These are phyloP conservation scores for Penicillium odoratum DNA, from an alignment of 495 filamentous ascomycete genomes.

Conservation along the genomic window DNA sequence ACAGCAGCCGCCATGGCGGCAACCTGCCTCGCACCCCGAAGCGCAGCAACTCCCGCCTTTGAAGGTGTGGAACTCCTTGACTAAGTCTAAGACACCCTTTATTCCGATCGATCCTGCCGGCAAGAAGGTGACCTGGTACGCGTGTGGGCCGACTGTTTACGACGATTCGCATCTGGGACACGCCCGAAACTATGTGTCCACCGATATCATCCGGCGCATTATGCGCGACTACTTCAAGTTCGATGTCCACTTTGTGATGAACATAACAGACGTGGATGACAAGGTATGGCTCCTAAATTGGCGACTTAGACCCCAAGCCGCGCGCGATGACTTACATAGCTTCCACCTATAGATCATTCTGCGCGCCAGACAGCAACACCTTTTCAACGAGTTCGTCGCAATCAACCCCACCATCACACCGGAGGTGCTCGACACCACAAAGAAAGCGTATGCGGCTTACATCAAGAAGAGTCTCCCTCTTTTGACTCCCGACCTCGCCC, in stretches of 20 bases:
- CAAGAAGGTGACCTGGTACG: conserved; percentile 83
- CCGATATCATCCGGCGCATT: conserved; percentile 88
- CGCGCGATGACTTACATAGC: background rate
- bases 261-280: conserved; percentile 92
- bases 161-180: conserved; percentile 90
- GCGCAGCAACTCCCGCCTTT: conserved; percentile 38
- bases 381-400: conserved; percentile 58
- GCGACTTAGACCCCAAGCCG: background rate
- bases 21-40: conserved; percentile 35
- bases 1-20: conserved; percentile 53
- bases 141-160: conserved; percentile 90
- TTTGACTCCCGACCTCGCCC: conserved; percentile 43
- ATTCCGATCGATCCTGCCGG: conserved; percentile 65
- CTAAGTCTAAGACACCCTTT: conserved; percentile 70
- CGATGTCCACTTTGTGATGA: conserved; percentile 90
- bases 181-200: conserved; percentile 90
- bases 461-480: conserved; percentile 73
- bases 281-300: conserved; percentile 56
- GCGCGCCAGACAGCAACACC: conserved; percentile 72
- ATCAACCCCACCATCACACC: conserved; percentile 49
- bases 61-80: conserved; percentile 72
- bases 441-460: conserved; percentile 70
- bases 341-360: conserved; percentile 69
- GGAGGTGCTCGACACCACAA: conserved; percentile 54
- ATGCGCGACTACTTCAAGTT: conserved; percentile 84